Evolutionary conservation across 371 early-diverging fungal genomes (phyloP), one percentile per base, ranked within the genome.

Genomic region (Saksenaea vasiformis): DNA sequence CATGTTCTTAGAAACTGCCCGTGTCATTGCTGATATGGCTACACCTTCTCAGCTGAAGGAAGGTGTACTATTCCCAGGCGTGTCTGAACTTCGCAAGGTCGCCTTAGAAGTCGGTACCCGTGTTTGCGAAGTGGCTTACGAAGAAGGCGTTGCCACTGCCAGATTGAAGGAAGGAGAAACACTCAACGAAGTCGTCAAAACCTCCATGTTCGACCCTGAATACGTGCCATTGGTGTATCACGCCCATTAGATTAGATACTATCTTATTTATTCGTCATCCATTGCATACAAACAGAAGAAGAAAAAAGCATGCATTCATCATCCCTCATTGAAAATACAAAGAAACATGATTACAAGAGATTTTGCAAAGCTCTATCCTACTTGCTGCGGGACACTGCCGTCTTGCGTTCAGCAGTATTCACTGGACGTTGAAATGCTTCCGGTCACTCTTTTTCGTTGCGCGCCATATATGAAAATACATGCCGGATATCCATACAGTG

Each of bases 1-100:
- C 57, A 87, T 87, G 87, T 87, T 87, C 61, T 64, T 87, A 61
- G 85, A 87, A 65, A 82, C 87, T 2, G 87, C 87, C 3, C 69
- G 79, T 35, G 75, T 79, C 10, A 85, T 87, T 69, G 87, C 87
- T 28, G 79, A 84, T 39, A 74, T 87, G 74, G 87, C 87, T 15
- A 68, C 78, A 13, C 83, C 84, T 28, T 73, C 76, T 14, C 85
- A 87, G 66, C 76, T 87, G 43, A 87, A 87, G 78, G 73, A 77
- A 60, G 87, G 87, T 54, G 66, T 79, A 27, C 67, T 87, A 11
- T 87, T 85, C 76, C 87, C 87, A 54, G 83, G 85, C 51, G 85
- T 87, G 0, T 66, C 63, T 15, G 72, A 80, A 4, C 72, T 86
- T 15, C 83, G 87, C 39, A 73, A 78, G 47, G 84, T 86, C 22